Conservation (phyloP, 116 monocot genomes). For the Phalaenopsis hybrid region DNA sequence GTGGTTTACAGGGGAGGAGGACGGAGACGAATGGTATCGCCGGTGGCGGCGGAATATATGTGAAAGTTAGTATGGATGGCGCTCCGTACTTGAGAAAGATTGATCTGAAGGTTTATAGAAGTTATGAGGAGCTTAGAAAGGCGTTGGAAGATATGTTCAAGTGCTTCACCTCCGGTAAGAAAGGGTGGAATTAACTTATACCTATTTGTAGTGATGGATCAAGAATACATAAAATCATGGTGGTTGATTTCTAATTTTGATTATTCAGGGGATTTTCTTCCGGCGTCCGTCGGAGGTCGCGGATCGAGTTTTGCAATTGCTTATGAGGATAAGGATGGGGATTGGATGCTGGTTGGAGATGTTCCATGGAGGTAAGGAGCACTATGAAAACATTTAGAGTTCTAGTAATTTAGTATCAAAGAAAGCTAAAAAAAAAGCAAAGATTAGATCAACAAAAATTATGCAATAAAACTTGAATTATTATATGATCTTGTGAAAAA, state of each 20-base stretch:
- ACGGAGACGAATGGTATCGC: background rate
- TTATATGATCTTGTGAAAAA: too few species aligned
- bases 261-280: constrained; percentile 9
- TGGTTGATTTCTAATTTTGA: background rate
- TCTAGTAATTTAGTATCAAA: too few species aligned
- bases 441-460: too few species aligned
- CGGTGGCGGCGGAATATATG: background rate
- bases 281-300: constrained; percentile 14
- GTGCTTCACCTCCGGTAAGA: constrained; percentile 17
- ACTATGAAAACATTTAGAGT: too few species aligned
- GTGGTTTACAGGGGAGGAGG: constrained; percentile 4
- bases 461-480: too few species aligned
- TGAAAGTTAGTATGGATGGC: constrained; percentile 24
- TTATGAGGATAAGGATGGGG: constrained; percentile 53
- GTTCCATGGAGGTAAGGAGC: constrained; percentile 41
- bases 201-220: background rate
- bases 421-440: too few species aligned
- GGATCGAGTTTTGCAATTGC: constrained; percentile 32
- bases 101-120: constrained; percentile 19
- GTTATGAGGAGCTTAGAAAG: constrained; percentile 19
- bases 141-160: constrained; percentile 19
- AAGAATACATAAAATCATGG: background rate
- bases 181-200: background rate
- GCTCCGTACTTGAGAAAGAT: constrained; percentile 28
- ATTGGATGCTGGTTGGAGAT: constrained; percentile 52